Evolutionary conservation across 2,329 filamentous ascomycete species (phyloP), one percentile per base, ranked within the genome.

Genomic region (Fusarium algeriense): DNA sequence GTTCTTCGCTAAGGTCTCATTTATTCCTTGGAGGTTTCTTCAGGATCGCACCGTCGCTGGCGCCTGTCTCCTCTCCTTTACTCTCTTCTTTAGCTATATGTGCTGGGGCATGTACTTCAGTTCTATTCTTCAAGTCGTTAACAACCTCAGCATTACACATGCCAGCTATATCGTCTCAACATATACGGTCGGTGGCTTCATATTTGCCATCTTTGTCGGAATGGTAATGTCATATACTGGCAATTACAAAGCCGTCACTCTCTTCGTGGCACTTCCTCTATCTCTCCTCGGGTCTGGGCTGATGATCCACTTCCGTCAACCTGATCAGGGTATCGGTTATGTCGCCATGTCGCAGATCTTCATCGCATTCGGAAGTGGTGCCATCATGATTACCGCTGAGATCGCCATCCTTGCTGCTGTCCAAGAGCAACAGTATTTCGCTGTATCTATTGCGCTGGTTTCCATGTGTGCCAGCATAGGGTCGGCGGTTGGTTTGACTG

Each of bases 111-210:
- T 74, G 40, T 84, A 78, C 72, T 84, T 84, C 60, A 76, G 55
- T 23, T 84, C 81, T 1, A 80, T 83, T 70, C 78, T 84, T 1
- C 76, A 80, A 17, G 81, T 84, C 4, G 82, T 83, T 19, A 82
- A 78, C 68, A 73, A 80, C 54, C 73, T 80, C 13, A 72, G 75
- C 26, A 73, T 83, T 15, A 77, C 77, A 4, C 62, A 81, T 17
- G 73, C 81, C 0, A 81, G 78, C 1, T 84, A 83, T 64, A 78
- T 83, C 52, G 71, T 70, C 59, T 79, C 81, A 43, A 81, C 79
- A 30, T 82, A 82, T 59, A 76, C 75, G 6, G 73, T 80, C 30
- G 81, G 77, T 11, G 80, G 78, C 1, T 80, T 78, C 55, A 70
- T 81, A 37, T 64, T 59, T 10, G 70, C 56, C 23, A 71, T 74